Evolutionary conservation across 768 basidiomycete genomes (phyloP).

Genomic region (Termitomyces sp.): DNA sequence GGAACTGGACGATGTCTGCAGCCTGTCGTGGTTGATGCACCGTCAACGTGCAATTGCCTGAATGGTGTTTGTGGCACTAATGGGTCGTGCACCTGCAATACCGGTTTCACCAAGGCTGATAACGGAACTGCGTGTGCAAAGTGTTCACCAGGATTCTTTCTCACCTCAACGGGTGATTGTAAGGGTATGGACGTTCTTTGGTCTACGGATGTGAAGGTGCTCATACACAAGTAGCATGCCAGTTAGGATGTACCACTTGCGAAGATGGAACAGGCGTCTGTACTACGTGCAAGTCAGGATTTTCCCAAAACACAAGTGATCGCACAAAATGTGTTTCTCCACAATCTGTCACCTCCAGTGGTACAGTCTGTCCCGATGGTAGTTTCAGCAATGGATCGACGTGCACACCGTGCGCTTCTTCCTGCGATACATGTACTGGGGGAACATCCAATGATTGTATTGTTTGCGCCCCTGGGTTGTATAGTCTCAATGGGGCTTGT

Average conservation of each 20-base stretch:
- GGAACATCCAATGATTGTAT: constrained; percentile 63
- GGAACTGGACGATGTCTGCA: constrained; percentile 69
- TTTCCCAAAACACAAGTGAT: constrained; percentile 58
- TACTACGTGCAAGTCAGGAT: constrained; percentile 61
- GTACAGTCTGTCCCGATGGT: constrained; percentile 57
- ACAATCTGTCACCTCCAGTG: constrained; percentile 44
- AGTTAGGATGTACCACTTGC: constrained; percentile 62
- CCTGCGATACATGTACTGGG: constrained; percentile 67
- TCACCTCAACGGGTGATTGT: constrained; percentile 52
- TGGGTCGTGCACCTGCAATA: constrained; percentile 60
- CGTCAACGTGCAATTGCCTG: constrained; percentile 68
- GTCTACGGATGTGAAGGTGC: not conserved
- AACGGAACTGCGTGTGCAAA: constrained; percentile 65
- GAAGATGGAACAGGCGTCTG: constrained; percentile 62
- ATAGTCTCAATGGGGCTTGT: constrained; percentile 59
- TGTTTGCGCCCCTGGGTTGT: constrained; percentile 57
- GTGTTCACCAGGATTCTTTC: constrained; percentile 63
- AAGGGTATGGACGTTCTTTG: constrained; percentile 33
- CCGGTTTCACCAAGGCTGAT: constrained; percentile 52
- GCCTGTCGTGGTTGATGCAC: constrained; percentile 36
- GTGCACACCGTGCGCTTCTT: constrained; percentile 55
- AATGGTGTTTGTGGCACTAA: constrained; percentile 70
- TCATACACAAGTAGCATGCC: constrained; percentile 39
- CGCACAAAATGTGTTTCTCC: constrained; percentile 57
- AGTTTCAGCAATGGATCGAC: constrained; percentile 49